phyloP scores from a whole-genome alignment of 352 stramenopile species.

The Phytopythium oedochilum region DNA sequence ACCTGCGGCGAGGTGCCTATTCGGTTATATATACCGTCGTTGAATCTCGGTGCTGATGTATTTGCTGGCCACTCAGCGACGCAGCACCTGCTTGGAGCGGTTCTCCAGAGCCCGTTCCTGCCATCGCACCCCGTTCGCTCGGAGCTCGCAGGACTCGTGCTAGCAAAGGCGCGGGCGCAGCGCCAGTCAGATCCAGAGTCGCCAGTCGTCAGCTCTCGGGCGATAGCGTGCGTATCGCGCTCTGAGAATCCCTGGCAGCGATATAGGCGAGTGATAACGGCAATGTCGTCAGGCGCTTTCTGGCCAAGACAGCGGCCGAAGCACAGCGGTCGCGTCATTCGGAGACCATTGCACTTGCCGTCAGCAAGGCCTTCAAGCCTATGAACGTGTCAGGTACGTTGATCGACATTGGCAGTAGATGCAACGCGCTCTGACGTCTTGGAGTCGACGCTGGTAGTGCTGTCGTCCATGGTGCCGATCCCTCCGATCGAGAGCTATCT shows the following conservation, averaged over 20 bases:
- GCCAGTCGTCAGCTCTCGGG: conserved; percentile 6
- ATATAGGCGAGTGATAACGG: background rate
- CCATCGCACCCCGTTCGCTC: conserved; percentile 36
- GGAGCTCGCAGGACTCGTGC: conserved; percentile 25
- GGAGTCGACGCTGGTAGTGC: conserved; percentile 15
- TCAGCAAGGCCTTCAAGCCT: conserved; percentile 22
- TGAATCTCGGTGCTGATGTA: conserved; percentile 4
- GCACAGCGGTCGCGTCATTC: conserved; percentile 17
- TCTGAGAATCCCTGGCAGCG: background rate
- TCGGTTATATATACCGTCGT: too few relatives aligned
- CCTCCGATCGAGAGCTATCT: conserved; percentile 30
- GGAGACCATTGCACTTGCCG: conserved; percentile 23
- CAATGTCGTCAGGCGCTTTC: conserved; percentile 12
- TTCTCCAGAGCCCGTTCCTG: conserved; percentile 51
- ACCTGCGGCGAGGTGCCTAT: conserved; percentile 8
- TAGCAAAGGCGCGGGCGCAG: conserved; percentile 19
- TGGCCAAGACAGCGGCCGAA: conserved; percentile 18
- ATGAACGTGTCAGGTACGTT: conserved; percentile 32
- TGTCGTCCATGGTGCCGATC: conserved; percentile 19
- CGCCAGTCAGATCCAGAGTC: conserved; percentile 6
- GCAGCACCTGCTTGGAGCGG: conserved; percentile 31
- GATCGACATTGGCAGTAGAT: background rate
- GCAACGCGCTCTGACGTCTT: background rate
- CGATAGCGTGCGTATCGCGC: conserved; percentile 11
- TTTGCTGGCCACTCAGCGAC: conserved; percentile 14